phyloP scores from a whole-genome alignment of 2,329 filamentous ascomycete species.

The Didymella arachidicola region DNA sequence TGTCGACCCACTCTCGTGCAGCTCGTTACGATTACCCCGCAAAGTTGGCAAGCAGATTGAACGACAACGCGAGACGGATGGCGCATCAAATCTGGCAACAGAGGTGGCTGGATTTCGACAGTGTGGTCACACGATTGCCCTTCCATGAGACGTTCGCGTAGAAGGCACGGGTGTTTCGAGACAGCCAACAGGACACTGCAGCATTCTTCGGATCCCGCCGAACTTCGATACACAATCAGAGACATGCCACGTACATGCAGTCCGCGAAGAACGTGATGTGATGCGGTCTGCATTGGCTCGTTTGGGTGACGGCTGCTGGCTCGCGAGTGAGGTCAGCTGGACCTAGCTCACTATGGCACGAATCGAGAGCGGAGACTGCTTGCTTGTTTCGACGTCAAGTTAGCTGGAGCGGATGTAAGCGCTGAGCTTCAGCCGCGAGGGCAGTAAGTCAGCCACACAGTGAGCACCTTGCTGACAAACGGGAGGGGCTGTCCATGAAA shows the following conservation, averaged over 20 bases:
- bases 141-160: constrained; percentile 4
- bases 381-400: constrained; percentile 11
- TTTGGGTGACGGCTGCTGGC: constrained; percentile 1
- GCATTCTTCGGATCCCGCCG: constrained; percentile 19
- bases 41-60: constrained; percentile 10
- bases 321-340: constrained; percentile 11
- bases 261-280: constrained; percentile 11
- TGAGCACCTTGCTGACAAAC: not conserved
- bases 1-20: constrained; percentile 18
- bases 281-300: constrained; percentile 6
- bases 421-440: constrained; percentile 5
- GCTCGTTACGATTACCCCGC: constrained; percentile 15
- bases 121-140: constrained; percentile 7
- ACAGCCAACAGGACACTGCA: constrained; percentile 4
- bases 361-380: not conserved
- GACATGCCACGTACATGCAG: constrained; percentile 17
- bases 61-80: constrained; percentile 10
- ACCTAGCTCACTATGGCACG: not conserved
- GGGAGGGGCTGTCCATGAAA: not conserved
- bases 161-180: constrained; percentile 5
- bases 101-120: constrained; percentile 1
- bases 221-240: constrained; percentile 17
- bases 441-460: not conserved
- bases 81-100: constrained; percentile 3
- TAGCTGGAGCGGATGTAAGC: constrained; percentile 5